Evolutionary conservation across 2,329 filamentous ascomycete genomes (phyloP).

Genomic region (Botrytis fragariae): DNA sequence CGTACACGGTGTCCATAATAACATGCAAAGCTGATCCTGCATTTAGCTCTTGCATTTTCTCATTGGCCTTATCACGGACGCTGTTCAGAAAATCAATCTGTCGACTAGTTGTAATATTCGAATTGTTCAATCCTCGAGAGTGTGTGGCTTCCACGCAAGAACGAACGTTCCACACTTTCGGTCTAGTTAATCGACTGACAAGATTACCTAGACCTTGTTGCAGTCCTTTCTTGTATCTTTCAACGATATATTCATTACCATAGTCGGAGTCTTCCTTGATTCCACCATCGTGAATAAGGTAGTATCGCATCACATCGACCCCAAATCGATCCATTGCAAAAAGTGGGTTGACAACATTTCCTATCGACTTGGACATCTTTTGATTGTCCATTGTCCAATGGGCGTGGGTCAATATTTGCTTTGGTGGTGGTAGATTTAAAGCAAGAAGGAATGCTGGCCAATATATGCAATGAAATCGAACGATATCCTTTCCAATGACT

Average conservation of each 20-base stretch:
- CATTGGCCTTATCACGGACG: slow-evolving; percentile 45
- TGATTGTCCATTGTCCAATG: slow-evolving; percentile 91
- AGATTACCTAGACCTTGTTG: slow-evolving; percentile 80
- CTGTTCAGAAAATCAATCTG: slow-evolving; percentile 44
- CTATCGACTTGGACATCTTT: slow-evolving; percentile 96
- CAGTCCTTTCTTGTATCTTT: slow-evolving; percentile 76
- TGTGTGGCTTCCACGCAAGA: slow-evolving; percentile 45
- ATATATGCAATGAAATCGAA: slow-evolving; percentile 95
- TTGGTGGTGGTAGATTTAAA: slow-evolving; percentile 73
- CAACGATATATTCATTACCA: slow-evolving; percentile 71
- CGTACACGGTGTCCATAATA: slow-evolving; percentile 60
- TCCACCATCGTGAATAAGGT: slow-evolving; percentile 76
- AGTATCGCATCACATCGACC: slow-evolving; percentile 84
- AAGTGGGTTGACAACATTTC: slow-evolving; percentile 93
- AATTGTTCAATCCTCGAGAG: slow-evolving; percentile 13
- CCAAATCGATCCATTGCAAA: slow-evolving; percentile 88
- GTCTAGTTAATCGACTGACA: slow-evolving; percentile 64
- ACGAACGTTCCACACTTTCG: slow-evolving; percentile 66
- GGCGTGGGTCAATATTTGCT: slow-evolving; percentile 79
- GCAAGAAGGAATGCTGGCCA: slow-evolving; percentile 97
- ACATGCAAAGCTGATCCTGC: slow-evolving; percentile 62
- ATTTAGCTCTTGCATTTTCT: slow-evolving; percentile 62
- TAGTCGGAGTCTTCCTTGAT: slow-evolving; percentile 80
- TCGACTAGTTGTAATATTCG: slow-evolving; percentile 26
- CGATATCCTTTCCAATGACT: slow-evolving; percentile 93